Evolutionary conservation across 371 early-diverging fungal species (phyloP), one percentile per base, ranked within the genome.

Genomic region (Mucor velutinosus): DNA sequence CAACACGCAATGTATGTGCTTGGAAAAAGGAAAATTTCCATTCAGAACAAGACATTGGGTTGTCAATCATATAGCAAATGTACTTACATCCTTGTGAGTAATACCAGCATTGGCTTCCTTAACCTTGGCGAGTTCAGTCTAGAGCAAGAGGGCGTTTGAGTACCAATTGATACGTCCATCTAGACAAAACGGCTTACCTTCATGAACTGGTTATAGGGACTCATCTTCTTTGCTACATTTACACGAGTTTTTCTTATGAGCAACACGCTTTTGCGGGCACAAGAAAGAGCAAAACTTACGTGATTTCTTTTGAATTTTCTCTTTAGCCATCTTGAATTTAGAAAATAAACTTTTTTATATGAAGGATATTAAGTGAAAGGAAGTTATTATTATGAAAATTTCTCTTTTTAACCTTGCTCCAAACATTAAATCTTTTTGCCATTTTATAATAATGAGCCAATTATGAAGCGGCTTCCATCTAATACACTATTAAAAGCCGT

Each of bases 191-290:
- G 7, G 15, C 29, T 74, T 68, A 83, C 83, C 80, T 89, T 89
- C 89, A 91, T 90, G 73, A 85, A 91, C 64, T 78, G 76, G 79
- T 90, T 91, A 73, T 90, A 90, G 41, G 88, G 86, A 30, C 88
- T 80, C 72, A 86, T 70, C 76, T 85, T 85, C 76, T 70, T 72
- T 41, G 58, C 65, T 65, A 58, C 27, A 12, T 12, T 11, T 11
- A 37, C 6, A 35, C 4, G 21, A 4, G 2, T 0, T 21, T 23
- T 45, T 23, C 7, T 23, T 3, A 8, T 62, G 33, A 62, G 62
- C 51, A 29, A 64, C 64, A 64, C 64, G 64, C 56, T 56, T 41
- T 41, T 64, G 14, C 56, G 27, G 32, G 56, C 39, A 30, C 11
- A 37, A 15, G 33, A 35, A 41, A 41, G 29, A 55, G 47, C 35